Conservation (phyloP, 1,139 yeast species). For the Pichia cactophila region DNA sequence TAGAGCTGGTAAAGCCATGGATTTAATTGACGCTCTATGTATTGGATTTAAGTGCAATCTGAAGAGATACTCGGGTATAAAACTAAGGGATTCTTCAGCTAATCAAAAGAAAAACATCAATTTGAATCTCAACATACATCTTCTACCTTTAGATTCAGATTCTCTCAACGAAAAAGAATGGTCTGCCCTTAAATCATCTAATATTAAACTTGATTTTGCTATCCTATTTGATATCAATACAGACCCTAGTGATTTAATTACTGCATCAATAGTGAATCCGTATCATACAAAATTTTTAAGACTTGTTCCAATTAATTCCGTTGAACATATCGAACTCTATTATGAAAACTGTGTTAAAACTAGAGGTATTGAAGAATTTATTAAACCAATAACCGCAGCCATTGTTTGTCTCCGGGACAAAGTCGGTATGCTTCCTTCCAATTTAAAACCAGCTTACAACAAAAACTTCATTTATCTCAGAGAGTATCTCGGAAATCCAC, state of each 20-base stretch:
- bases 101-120: constrained; percentile 32
- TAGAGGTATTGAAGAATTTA: constrained; percentile 31
- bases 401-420: constrained; percentile 75
- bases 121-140: constrained; percentile 31
- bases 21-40: constrained; percentile 69
- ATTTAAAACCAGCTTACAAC: constrained; percentile 65
- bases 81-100: constrained; percentile 24
- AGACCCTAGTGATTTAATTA: constrained; percentile 30
- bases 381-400: constrained; percentile 70
- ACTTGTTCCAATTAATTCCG: constrained; percentile 68
- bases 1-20: constrained; percentile 58
- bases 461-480: constrained; percentile 57
- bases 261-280: constrained; percentile 16
- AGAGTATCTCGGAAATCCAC: constrained; percentile 39
- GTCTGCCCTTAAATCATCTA: constrained; percentile 4
- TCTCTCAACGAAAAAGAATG: constrained; percentile 25
- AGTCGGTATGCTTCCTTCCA: constrained; percentile 81
- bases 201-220: constrained; percentile 33
- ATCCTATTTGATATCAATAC: constrained; percentile 70
- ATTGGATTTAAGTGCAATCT: constrained; percentile 63
- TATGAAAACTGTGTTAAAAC: constrained; percentile 28
- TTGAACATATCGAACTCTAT: constrained; percentile 58
- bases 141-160: constrained; percentile 42
- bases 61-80: constrained; percentile 59
- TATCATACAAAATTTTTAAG: constrained; percentile 49